A percentile compares a stretch with the other conserved stretches of the same genome.
phyloP scores from a whole-genome alignment of 129 eudicot genomes.

The Silybum marianum region DNA sequence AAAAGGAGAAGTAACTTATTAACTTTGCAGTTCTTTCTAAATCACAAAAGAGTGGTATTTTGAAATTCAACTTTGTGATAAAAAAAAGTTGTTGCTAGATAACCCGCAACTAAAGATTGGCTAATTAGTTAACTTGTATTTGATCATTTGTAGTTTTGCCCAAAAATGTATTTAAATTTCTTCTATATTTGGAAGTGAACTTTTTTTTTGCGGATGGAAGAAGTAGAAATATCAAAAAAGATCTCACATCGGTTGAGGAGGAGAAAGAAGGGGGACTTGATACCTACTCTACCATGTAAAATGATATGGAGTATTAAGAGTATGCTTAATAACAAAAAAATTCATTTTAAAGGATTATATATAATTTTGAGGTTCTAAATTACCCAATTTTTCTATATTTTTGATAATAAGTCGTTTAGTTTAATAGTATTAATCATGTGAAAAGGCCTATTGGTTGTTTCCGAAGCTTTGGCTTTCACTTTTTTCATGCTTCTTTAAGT shows the following conservation, averaged over 20 bases:
- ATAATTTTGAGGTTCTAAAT: background rate
- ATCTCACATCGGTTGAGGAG: too few species aligned
- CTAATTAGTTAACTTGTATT: background rate
- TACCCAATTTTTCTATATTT: background rate
- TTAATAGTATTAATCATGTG: constrained; percentile 1
- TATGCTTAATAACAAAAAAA: background rate
- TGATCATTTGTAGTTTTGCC: background rate
- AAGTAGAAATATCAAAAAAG: background rate
- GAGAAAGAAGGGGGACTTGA: too few species aligned
- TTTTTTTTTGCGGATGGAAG: background rate
- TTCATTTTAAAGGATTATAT: background rate
- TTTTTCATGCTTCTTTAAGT: background rate
- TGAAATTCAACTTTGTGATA: background rate
- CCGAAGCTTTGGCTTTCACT: background rate
- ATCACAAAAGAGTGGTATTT: background rate
- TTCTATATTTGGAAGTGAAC: background rate
- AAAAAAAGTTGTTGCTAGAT: background rate
- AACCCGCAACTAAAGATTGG: background rate
- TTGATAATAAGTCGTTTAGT: background rate
- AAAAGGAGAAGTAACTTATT: background rate
- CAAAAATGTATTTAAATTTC: background rate
- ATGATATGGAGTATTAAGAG: background rate
- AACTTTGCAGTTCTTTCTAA: too few species aligned
- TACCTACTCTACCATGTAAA: background rate
- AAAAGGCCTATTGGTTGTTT: background rate